Conservation (phyloP, 345 rosid genomes). For the Heritiera fomes region DNA sequence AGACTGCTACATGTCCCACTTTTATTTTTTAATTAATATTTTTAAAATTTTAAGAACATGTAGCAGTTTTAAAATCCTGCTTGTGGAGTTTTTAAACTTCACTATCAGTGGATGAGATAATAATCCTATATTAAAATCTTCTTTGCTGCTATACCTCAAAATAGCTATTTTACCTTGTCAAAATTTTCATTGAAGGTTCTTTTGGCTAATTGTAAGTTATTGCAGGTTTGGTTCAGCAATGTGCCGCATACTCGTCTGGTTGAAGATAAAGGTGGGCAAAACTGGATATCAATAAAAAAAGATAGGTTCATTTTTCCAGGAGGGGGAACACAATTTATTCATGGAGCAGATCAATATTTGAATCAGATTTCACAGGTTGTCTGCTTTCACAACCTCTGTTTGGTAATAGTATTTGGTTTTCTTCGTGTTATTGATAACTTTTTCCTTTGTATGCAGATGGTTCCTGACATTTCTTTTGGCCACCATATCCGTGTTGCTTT, state of each 20-base stretch:
- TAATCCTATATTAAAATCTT: background rate
- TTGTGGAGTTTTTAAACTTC: too few relatives aligned
- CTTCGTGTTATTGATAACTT: constrained; percentile 20
- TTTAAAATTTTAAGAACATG: too few relatives aligned
- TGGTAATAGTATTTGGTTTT: background rate
- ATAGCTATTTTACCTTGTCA: background rate
- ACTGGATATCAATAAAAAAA: constrained; percentile 46
- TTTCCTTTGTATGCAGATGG: constrained; percentile 47
- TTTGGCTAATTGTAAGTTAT: constrained; percentile 8
- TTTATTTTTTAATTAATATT: too few relatives aligned
- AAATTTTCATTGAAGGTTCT: background rate
- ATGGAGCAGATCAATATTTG: constrained; percentile 59
- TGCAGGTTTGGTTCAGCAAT: constrained; percentile 63
- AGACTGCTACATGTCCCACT: too few relatives aligned
- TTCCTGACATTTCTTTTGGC: constrained; percentile 67
- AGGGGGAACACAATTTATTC: constrained; percentile 51
- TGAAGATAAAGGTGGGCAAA: constrained; percentile 52
- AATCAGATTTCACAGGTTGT: constrained; percentile 61
- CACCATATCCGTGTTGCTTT: constrained; percentile 43
- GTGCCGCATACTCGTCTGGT: constrained; percentile 53
- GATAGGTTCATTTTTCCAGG: constrained; percentile 57
- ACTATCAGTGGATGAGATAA: too few relatives aligned
- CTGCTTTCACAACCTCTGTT: background rate
- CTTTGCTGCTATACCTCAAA: background rate
- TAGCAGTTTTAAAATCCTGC: too few relatives aligned